These are phyloP conservation scores for Steccherinum ochraceum DNA, from an alignment of 768 basidiomycete species.

Conservation along the genomic window DNA sequence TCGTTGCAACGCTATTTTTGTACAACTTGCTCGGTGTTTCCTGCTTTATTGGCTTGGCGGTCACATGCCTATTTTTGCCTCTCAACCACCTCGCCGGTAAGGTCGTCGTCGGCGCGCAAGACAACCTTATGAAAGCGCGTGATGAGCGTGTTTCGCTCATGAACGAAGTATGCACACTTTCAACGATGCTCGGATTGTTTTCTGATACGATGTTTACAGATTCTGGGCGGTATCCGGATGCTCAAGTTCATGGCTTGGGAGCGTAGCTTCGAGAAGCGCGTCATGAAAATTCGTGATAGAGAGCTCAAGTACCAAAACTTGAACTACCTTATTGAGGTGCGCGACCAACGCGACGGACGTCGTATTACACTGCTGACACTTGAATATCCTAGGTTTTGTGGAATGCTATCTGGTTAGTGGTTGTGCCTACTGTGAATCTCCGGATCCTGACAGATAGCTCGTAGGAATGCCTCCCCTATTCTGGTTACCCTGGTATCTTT, in stretches of 20 bases:
- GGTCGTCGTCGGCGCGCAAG: conserved; percentile 70
- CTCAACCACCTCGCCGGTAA: conserved; percentile 83
- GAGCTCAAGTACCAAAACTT: conserved; percentile 81
- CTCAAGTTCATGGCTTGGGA: conserved; percentile 98
- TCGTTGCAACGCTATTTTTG: conserved; percentile 67
- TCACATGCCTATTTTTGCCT: conserved; percentile 60
- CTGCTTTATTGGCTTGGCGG: conserved; percentile 71
- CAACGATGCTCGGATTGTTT: not conserved
- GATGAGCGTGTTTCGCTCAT: conserved; percentile 88
- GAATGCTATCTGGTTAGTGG: conserved; percentile 46
- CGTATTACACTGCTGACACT: conserved; percentile 1
- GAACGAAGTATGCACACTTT: conserved; percentile 55
- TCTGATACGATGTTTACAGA: conserved; percentile 24
- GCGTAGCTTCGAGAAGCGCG: conserved; percentile 75
- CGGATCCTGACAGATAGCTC: not conserved
- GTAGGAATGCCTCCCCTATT: conserved; percentile 39
- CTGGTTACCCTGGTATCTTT: conserved; percentile 46
- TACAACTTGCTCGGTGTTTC: conserved; percentile 77
- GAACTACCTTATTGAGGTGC: conserved; percentile 82
- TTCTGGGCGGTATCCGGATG: conserved; percentile 86
- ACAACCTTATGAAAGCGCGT: conserved; percentile 85
- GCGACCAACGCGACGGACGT: not conserved
- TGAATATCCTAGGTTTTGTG: conserved; percentile 30
- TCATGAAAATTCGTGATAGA: conserved; percentile 66
- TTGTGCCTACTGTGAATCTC: not conserved